A percentile compares a stretch with the other conserved stretches of the same genome.
These are phyloP conservation scores for Cryptococcus hybrid DNA, from an alignment of 1,284 basidiomycete genomes.

Conservation along the genomic window DNA sequence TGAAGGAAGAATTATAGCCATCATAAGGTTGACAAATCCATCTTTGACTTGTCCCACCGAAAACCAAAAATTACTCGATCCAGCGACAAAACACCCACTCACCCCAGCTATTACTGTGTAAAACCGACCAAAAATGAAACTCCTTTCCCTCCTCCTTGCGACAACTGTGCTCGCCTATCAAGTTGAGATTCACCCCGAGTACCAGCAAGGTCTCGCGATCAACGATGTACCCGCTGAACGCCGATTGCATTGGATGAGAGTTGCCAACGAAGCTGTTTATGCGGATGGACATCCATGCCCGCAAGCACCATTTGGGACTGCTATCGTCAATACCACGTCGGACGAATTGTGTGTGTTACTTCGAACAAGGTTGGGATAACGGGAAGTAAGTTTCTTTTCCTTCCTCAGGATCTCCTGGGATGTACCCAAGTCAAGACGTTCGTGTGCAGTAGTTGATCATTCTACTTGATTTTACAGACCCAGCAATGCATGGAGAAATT, in stretches of 20 bases:
- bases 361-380: slow-evolving; percentile 24
- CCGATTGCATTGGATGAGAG: slow-evolving; percentile 31
- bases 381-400: slow-evolving; percentile 17
- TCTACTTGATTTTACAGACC: slow-evolving; percentile 11
- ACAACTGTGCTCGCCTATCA: slow-evolving; percentile 14
- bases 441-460: neutral
- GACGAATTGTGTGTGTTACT: slow-evolving; percentile 28
- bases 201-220: slow-evolving; percentile 25
- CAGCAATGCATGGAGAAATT: slow-evolving; percentile 33
- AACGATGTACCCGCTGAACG: slow-evolving; percentile 28
- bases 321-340: slow-evolving; percentile 27
- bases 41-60: too few relatives aligned
- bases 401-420: neutral
- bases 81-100: neutral
- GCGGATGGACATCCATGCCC: slow-evolving; percentile 31
- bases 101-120: neutral
- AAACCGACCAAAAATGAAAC: neutral
- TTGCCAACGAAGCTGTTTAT: slow-evolving; percentile 31
- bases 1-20: too few relatives aligned
- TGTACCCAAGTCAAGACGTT: neutral
- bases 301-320: slow-evolving; percentile 25
- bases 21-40: too few relatives aligned
- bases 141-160: neutral
- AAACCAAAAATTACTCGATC: neutral
- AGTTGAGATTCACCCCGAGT: slow-evolving; percentile 26